phyloP scores from a whole-genome alignment of 1,284 basidiomycete species.

The Ceratobasidium sp. region DNA sequence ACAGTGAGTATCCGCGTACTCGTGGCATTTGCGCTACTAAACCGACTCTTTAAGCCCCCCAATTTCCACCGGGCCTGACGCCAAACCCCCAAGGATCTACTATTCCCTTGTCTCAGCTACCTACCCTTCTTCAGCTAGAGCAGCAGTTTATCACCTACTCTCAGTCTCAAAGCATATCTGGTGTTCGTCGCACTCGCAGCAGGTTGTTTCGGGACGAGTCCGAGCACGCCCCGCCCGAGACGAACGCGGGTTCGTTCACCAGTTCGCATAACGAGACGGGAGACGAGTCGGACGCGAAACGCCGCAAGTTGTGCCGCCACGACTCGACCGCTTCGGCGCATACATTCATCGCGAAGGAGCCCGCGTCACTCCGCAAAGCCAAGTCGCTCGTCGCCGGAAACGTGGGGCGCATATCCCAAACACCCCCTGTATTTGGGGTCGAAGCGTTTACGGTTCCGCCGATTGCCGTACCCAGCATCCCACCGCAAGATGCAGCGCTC shows the following conservation, averaged over 20 bases:
- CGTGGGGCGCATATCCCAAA: background rate
- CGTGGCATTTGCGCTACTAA: background rate
- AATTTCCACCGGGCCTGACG: slow-evolving; percentile 18
- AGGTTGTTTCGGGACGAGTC: slow-evolving; percentile 10
- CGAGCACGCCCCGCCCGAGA: slow-evolving; percentile 5
- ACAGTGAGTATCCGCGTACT: background rate
- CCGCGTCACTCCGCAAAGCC: slow-evolving; percentile 33
- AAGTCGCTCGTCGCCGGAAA: slow-evolving; percentile 20
- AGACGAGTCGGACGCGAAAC: background rate
- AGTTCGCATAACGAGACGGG: background rate
- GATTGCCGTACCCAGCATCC: background rate
- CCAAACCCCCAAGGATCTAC: background rate
- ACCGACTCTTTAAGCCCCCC: background rate
- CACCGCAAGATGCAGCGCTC: slow-evolving; percentile 7
- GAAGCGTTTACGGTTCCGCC: background rate
- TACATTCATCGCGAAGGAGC: slow-evolving; percentile 25
- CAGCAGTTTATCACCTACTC: background rate
- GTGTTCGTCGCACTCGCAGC: slow-evolving; percentile 18
- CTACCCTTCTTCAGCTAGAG: background rate
- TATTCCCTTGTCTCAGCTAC: background rate
- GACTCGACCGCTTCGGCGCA: slow-evolving; percentile 34
- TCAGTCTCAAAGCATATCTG: background rate
- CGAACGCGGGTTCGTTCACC: background rate
- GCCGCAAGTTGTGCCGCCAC: slow-evolving; percentile 23
- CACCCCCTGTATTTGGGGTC: background rate